Evolutionary conservation across 495 filamentous ascomycete genomes (phyloP).

Genomic region (Lasiosphaeris hirsuta): DNA sequence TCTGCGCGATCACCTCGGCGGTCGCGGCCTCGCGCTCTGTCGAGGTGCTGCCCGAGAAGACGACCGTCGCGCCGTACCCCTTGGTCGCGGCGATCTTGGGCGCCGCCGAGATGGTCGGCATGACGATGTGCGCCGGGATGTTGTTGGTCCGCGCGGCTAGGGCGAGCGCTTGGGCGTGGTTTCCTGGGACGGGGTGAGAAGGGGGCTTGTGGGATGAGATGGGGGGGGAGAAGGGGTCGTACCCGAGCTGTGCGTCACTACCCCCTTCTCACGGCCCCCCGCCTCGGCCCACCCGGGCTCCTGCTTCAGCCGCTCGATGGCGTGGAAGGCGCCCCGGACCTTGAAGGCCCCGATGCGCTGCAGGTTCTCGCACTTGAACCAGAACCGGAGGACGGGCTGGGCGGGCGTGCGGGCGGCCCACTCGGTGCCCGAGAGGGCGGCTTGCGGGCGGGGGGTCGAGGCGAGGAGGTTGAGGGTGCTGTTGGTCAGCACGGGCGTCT

Average conservation of each 20-base stretch:
- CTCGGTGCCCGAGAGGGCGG: background rate
- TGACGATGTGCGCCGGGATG: slow-evolving; percentile 75
- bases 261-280: slow-evolving; percentile 56
- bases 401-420: background rate
- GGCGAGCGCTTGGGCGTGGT: slow-evolving; percentile 93
- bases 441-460: slow-evolving; percentile 45
- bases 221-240: slow-evolving; percentile 21
- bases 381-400: slow-evolving; percentile 65
- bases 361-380: slow-evolving; percentile 96
- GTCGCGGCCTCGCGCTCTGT: slow-evolving; percentile 79
- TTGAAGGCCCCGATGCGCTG: slow-evolving; percentile 95
- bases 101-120: slow-evolving; percentile 78
- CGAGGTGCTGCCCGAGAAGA: slow-evolving; percentile 78
- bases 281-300: slow-evolving; percentile 58
- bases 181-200: slow-evolving; percentile 47
- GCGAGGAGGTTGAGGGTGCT: slow-evolving; percentile 68
- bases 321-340: slow-evolving; percentile 85
- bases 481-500: slow-evolving; percentile 78
- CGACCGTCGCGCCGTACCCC: slow-evolving; percentile 70
- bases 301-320: slow-evolving; percentile 65
- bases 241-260: slow-evolving; percentile 92
- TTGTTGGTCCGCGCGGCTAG: slow-evolving; percentile 67
- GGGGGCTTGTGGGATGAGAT: background rate
- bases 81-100: slow-evolving; percentile 82
- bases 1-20: slow-evolving; percentile 59